Percentiles rank a stretch among this genome's conserved stretches.
These are phyloP conservation scores for Fusarium mangiferae DNA, from an alignment of 2,329 filamentous ascomycete species.

Conservation along the genomic window DNA sequence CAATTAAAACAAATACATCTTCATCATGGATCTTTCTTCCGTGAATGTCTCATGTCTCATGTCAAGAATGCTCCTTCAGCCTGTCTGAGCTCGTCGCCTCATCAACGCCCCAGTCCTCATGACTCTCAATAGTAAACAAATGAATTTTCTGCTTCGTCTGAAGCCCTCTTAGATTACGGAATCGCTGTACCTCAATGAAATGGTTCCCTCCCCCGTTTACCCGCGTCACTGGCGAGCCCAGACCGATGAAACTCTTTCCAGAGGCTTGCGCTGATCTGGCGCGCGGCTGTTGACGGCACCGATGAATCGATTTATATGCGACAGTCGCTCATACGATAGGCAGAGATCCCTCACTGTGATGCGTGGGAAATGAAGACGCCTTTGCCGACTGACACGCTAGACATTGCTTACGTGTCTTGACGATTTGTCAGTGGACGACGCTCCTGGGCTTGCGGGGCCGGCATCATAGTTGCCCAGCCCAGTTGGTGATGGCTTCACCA, in stretches of 20 bases:
- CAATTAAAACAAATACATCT: slow-evolving; percentile 13
- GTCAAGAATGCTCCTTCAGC: slow-evolving; percentile 29
- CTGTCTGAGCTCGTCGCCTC: slow-evolving; percentile 11
- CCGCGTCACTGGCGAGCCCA: background rate
- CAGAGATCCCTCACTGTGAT: background rate
- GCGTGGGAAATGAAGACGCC: background rate
- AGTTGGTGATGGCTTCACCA: slow-evolving; percentile 23
- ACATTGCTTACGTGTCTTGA: background rate
- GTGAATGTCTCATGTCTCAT: slow-evolving; percentile 29
- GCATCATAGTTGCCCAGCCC: background rate
- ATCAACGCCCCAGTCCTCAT: slow-evolving; percentile 17
- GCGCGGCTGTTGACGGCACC: slow-evolving; percentile 1
- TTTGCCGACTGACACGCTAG: background rate
- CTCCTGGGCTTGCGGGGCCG: background rate
- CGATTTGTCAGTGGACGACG: background rate
- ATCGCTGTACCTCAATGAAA: background rate
- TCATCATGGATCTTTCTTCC: background rate
- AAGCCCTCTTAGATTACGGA: background rate
- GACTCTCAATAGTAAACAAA: slow-evolving; percentile 15
- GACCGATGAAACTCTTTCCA: background rate
- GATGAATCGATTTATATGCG: background rate
- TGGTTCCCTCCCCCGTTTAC: background rate
- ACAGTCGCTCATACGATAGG: background rate
- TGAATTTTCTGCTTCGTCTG: background rate
- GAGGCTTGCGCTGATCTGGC: background rate